Evolutionary conservation across 768 basidiomycete genomes (phyloP).

Genomic region (Calocera cornea): DNA sequence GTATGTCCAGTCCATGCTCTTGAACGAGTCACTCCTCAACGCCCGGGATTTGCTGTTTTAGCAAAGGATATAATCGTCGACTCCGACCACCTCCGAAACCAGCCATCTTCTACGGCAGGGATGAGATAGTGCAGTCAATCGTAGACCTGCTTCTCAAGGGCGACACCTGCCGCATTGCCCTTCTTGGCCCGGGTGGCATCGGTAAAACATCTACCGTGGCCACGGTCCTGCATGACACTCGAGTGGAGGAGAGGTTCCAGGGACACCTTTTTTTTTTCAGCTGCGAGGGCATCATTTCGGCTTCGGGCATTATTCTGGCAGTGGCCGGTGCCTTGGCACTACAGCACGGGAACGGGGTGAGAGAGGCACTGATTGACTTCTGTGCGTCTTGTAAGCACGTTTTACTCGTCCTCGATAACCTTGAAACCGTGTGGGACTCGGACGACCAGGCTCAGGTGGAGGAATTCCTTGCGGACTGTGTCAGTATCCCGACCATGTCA

Average conservation of each 20-base stretch:
- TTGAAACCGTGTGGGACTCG: slow-evolving; percentile 30
- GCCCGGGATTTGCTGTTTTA: no score
- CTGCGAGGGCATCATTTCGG: slow-evolving; percentile 24
- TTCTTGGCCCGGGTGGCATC: slow-evolving; percentile 26
- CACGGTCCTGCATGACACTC: slow-evolving; percentile 21
- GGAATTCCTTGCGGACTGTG: slow-evolving; percentile 18
- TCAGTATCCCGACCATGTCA: slow-evolving; percentile 19
- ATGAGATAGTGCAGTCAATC: slow-evolving; percentile 9
- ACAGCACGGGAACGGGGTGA: slow-evolving; percentile 16
- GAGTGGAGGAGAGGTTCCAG: slow-evolving; percentile 18
- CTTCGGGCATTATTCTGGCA: slow-evolving; percentile 20
- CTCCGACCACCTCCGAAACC: slow-evolving; percentile 4
- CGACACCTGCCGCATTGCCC: slow-evolving; percentile 8
- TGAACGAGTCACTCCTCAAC: no score
- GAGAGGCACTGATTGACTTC: slow-evolving; percentile 18
- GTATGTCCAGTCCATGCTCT: no score
- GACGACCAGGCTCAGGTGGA: slow-evolving; percentile 17
- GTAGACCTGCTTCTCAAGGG: slow-evolving; percentile 3
- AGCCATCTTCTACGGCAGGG: slow-evolving; percentile 11
- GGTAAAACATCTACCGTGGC: slow-evolving; percentile 30
- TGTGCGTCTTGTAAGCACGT: slow-evolving; percentile 17
- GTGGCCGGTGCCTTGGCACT: slow-evolving; percentile 17
- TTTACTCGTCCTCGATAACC: slow-evolving; percentile 29
- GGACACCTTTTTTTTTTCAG: slow-evolving; percentile 24
- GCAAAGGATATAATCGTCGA: no score